Evolutionary conservation across 2,329 filamentous ascomycete species (phyloP).

Genomic region (Epichloe bromicola): DNA sequence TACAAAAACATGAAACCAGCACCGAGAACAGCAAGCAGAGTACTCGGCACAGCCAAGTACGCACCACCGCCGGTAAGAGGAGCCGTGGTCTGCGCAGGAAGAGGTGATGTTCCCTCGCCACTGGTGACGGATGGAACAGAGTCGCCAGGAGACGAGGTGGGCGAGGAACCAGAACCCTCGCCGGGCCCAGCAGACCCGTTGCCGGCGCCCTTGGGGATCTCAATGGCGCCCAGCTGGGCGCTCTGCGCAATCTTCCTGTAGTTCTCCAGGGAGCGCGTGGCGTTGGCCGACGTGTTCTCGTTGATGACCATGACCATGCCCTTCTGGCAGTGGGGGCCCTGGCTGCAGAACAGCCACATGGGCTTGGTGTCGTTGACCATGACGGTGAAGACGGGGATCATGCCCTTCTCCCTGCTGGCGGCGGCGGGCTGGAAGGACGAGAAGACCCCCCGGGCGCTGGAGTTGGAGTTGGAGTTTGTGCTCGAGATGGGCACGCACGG

Average conservation of each 20-base stretch:
- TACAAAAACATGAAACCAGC: conserved; percentile 30
- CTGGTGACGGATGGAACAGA: neutral
- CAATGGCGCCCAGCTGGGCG: conserved; percentile 12
- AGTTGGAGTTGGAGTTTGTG: conserved; percentile 37
- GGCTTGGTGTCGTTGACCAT: conserved; percentile 55
- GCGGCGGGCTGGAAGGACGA: conserved; percentile 54
- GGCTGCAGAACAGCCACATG: conserved; percentile 69
- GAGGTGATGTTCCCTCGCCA: neutral
- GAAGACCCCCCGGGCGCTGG: conserved; percentile 46
- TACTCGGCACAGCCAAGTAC: conserved; percentile 26
- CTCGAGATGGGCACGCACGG: conserved; percentile 52
- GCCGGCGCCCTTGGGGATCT: conserved; percentile 10
- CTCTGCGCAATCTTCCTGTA: conserved; percentile 30
- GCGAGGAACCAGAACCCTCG: neutral
- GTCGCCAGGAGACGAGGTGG: neutral
- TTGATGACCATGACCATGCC: conserved; percentile 72
- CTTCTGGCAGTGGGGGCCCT: conserved; percentile 58
- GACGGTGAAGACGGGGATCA: conserved; percentile 57
- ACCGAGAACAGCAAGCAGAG: conserved; percentile 29
- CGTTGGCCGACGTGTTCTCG: conserved; percentile 43
- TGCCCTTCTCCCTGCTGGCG: conserved; percentile 32
- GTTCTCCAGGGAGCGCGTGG: conserved; percentile 35
- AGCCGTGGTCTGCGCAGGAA: conserved; percentile 6
- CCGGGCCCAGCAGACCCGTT: neutral
- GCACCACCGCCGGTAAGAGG: conserved; percentile 12